Conservation (phyloP, 139 green algal species). For the Spirogloea muscicola region DNA sequence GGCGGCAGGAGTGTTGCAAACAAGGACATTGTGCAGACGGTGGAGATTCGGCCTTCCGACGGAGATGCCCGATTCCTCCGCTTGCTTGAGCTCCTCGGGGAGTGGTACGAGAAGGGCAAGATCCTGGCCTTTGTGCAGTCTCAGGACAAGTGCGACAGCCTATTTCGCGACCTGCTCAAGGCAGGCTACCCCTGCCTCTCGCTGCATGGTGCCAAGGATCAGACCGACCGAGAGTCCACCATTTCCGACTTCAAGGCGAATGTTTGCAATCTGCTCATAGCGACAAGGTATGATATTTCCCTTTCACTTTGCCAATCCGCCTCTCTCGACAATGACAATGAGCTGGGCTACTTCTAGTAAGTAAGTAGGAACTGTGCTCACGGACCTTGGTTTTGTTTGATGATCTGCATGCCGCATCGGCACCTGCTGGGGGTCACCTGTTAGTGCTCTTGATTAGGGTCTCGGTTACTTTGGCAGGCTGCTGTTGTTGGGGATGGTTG, state of each 20-base stretch:
- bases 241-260: constrained; percentile 91
- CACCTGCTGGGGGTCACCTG: no score
- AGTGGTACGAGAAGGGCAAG: constrained; percentile 64
- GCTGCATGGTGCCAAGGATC: constrained; percentile 97
- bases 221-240: constrained; percentile 90
- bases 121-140: constrained; percentile 79
- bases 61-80: constrained; percentile 83
- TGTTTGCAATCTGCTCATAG: constrained; percentile 82
- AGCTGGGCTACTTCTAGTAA: no score
- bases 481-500: no score
- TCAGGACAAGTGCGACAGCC: constrained; percentile 88
- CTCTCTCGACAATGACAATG: no score
- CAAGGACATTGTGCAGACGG: constrained; percentile 83
- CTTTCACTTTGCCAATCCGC: no score
- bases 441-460: no score
- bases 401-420: no score
- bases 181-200: constrained; percentile 85
- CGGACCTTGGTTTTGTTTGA: no score
- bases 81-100: constrained; percentile 88
- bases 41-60: constrained; percentile 72
- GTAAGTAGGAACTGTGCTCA: no score
- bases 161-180: constrained; percentile 87
- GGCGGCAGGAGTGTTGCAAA: constrained; percentile 90
- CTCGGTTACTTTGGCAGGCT: no score
- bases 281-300: no score